Evolutionary conservation across 768 basidiomycete species (phyloP).

Genomic region (Obba rivulosa): DNA sequence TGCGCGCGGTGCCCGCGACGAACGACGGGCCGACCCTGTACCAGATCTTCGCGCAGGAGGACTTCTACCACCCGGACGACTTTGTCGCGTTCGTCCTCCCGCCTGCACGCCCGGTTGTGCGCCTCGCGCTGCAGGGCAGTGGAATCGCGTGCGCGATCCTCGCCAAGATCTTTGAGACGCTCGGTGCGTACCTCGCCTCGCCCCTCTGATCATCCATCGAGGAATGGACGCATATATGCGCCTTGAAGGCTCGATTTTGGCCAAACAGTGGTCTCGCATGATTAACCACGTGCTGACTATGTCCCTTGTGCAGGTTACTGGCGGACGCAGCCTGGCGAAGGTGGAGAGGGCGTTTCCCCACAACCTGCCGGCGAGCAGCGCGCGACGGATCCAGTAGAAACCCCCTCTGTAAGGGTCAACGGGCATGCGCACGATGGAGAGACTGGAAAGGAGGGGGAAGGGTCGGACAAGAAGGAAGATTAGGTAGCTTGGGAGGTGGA

Average conservation of each 20-base stretch:
- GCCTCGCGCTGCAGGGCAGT: slow-evolving; percentile 24
- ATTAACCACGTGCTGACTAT: background rate
- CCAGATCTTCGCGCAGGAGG: slow-evolving; percentile 52
- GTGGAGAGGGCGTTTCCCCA: slow-evolving; percentile 9
- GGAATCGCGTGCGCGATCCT: slow-evolving; percentile 17
- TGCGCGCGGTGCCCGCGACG: slow-evolving; percentile 23
- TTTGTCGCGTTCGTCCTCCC: slow-evolving; percentile 40
- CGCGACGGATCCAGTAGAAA: too few relatives aligned
- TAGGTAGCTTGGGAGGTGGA: too few relatives aligned
- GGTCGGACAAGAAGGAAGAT: too few relatives aligned
- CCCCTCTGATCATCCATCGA: background rate
- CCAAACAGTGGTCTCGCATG: too few relatives aligned
- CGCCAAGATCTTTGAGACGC: slow-evolving; percentile 8
- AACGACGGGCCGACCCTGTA: slow-evolving; percentile 23
- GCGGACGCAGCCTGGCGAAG: slow-evolving; percentile 11
- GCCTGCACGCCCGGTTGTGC: slow-evolving; percentile 33
- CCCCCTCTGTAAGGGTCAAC: too few relatives aligned
- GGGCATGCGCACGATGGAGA: too few relatives aligned
- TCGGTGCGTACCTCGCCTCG: slow-evolving; percentile 5
- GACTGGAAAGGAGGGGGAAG: too few relatives aligned
- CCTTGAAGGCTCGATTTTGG: too few relatives aligned
- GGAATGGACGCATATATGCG: too few relatives aligned
- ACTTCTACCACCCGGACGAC: slow-evolving; percentile 55
- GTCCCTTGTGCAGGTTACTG: slow-evolving; percentile 5
- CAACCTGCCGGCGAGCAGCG: slow-evolving; percentile 10